Base-by-base conservation (phyloP, 352 stramenopile genomes). In the Pythium insidiosum region DNA sequence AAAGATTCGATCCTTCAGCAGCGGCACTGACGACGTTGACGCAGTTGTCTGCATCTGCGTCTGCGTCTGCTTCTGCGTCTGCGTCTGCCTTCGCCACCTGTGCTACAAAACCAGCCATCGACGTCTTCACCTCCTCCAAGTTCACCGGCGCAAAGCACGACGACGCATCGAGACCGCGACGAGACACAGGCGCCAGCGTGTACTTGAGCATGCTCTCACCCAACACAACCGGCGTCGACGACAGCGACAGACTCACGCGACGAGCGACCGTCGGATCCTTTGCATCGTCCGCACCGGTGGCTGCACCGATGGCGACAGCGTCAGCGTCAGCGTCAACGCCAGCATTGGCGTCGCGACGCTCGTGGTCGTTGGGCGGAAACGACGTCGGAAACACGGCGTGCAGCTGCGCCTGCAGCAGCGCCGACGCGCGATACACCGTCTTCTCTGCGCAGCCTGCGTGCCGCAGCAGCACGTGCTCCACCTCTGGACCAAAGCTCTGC, bases 151-250 rank as follows among this genome's bases (percentile, higher is more conserved):
- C 25, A 45, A 73, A 86, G 53, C 75, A 88, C 37, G 38, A 47
- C 11, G 65, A 67, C 1, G 57, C 45, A 23, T 91, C 75, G 31
- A 89, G 75, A 0, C 81, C 78, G 15, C 73, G 81, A 10, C 77
- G 80, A 41, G 60, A 58, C 12, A 65, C 41, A 24, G 78, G 81
- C 13, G 63, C 53, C 20, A 90, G 19, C 18, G 64, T 72, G 44
- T 79, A 89, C 44, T 71, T 80, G 15, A 93, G 66, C 72, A 93
- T 73, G 33, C 72, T 81, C 54, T 89, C 72, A 9, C 63, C 77
- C 0, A 84, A 38, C 21, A 84, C 46, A 4, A 68, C 52, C 0
- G 44, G 38, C n/a, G 68, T 60, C 20, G 53, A 36, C 6, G 53
- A 41, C 25, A 64, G 62, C 5, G 39, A 5, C 10, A 66, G 10